Percentiles rank a stretch among this genome's conserved stretches.
phyloP scores from a whole-genome alignment of 208 protist species.

The Wallacemonas sp. region DNA sequence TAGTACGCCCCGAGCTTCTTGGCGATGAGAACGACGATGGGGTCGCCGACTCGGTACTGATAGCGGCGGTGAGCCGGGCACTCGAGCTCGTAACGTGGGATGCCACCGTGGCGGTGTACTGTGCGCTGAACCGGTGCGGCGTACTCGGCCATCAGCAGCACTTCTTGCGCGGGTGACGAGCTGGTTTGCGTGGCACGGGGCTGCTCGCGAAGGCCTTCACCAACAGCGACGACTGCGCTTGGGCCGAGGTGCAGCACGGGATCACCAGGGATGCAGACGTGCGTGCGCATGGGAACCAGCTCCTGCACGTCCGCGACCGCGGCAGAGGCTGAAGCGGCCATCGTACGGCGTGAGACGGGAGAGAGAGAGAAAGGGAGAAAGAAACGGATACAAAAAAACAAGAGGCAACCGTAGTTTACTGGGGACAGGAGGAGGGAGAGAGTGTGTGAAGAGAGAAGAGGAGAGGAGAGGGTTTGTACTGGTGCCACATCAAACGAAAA shows the following conservation, averaged over 20 bases:
- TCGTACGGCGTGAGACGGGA: not conserved
- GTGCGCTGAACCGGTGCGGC: conserved; percentile 53
- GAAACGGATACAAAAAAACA: not conserved
- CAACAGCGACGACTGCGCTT: conserved; percentile 57
- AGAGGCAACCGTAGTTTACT: no score
- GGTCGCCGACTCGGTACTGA: conserved; percentile 46
- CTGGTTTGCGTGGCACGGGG: not conserved
- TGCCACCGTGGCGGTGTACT: conserved; percentile 8
- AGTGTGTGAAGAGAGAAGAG: no score
- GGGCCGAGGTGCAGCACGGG: conserved; percentile 52
- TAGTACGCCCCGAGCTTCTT: conserved; percentile 59
- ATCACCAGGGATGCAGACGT: conserved; percentile 87
- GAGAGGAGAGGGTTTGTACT: no score
- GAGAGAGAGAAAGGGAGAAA: conserved; percentile 10
- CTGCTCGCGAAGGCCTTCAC: conserved; percentile 53
- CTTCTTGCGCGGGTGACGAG: conserved; percentile 5
- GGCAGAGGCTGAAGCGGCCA: not conserved
- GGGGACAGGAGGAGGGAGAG: no score
- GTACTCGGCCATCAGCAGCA: conserved; percentile 55
- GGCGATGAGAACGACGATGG: conserved; percentile 69
- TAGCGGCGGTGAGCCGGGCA: conserved; percentile 68
- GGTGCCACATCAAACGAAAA: no score
- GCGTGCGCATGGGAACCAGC: conserved; percentile 46
- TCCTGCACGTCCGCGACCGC: conserved; percentile 31
- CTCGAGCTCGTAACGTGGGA: conserved; percentile 40